Percentiles rank a stretch among this genome's conserved stretches.
Conservation (phyloP, 805 yeast genomes). For the Metschnikowia colocasiae region DNA sequence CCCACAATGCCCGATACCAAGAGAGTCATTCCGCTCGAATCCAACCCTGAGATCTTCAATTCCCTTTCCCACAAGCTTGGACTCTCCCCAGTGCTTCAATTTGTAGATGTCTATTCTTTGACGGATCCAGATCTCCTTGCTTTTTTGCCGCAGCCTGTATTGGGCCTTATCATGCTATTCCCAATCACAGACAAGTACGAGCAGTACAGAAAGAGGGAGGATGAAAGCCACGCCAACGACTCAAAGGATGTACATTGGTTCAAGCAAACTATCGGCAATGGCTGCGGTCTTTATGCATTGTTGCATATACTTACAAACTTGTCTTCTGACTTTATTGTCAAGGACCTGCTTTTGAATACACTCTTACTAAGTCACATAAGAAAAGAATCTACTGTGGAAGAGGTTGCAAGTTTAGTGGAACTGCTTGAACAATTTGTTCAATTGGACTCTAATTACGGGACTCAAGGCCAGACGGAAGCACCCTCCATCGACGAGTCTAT, state of each 20-base stretch:
- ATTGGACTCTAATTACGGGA: slow-evolving; percentile 43
- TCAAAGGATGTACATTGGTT: slow-evolving; percentile 60
- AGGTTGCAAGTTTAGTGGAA: slow-evolving; percentile 44
- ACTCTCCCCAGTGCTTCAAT: slow-evolving; percentile 52
- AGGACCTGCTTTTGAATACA: slow-evolving; percentile 30
- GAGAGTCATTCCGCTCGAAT: slow-evolving; percentile 78
- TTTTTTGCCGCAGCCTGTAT: slow-evolving; percentile 77
- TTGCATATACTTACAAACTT: slow-evolving; percentile 56
- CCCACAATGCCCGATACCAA: slow-evolving; percentile 16
- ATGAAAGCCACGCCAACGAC: slow-evolving; percentile 28
- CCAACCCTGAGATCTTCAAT: slow-evolving; percentile 82
- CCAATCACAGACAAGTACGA: slow-evolving; percentile 72
- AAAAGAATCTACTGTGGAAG: slow-evolving; percentile 23
- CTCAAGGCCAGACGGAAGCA: slow-evolving; percentile 63
- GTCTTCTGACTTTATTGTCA: slow-evolving; percentile 42
- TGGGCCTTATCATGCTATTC: slow-evolving; percentile 73
- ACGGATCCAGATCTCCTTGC: slow-evolving; percentile 77
- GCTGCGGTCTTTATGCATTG: slow-evolving; percentile 90
- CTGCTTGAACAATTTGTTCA: slow-evolving; percentile 39
- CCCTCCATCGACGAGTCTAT: slow-evolving; percentile 52
- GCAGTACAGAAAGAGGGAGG: slow-evolving; percentile 41
- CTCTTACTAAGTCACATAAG: slow-evolving; percentile 23
- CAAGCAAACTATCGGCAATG: slow-evolving; percentile 78
- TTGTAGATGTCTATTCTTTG: slow-evolving; percentile 82
- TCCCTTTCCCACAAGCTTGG: slow-evolving; percentile 67